Evolutionary conservation across 371 early-diverging fungal species (phyloP), one percentile per base, ranked within the genome.

Genomic region (Mucor plumbeus): DNA sequence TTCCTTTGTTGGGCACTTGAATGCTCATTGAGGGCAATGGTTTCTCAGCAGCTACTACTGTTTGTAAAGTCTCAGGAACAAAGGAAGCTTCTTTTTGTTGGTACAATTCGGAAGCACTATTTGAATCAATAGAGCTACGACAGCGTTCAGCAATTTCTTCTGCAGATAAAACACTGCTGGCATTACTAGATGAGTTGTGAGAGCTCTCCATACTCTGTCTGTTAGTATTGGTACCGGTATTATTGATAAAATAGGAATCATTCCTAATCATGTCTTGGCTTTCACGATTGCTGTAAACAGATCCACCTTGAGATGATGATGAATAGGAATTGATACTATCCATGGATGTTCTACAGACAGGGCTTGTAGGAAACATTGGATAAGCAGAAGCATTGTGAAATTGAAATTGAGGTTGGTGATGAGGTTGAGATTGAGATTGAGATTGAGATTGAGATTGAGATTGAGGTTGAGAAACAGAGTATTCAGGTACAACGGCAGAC

Each of bases 231-330:
- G 17, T 7, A 11, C 11, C 17, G 1, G 50, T 17, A 21, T 26
- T 41, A 77, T 80, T 53, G 81, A 72, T 10, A 75, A 61, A 57
- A 62, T 71, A 13, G 67, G 71, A 8, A 31, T 69, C 11, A 64
- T 69, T 60, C 73, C 79, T 9, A 7, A n/a, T 7, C 55, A 55
- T 55, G 2, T 55, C 55, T 55, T 55, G 55, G 39, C 63, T 63
- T 17, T 43, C 31, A 13, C 58, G 57, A 11, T 58, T 13, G 11
- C 41, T 54, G 39, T 63, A 17, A 47, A 43, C 17, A 36, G 64
- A 64, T 15, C 35, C 43, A 44, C 35, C 31, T 35, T 41, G 17
- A 21, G 60, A 59, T 14, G 60, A 39, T 15, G 43, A 59, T 38
- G 54, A 63, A 15, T 31, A 41, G 1, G 64, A 64, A 35, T 57